phyloP scores from a whole-genome alignment of 1,284 basidiomycete species.

The Clitocybe nebularis region DNA sequence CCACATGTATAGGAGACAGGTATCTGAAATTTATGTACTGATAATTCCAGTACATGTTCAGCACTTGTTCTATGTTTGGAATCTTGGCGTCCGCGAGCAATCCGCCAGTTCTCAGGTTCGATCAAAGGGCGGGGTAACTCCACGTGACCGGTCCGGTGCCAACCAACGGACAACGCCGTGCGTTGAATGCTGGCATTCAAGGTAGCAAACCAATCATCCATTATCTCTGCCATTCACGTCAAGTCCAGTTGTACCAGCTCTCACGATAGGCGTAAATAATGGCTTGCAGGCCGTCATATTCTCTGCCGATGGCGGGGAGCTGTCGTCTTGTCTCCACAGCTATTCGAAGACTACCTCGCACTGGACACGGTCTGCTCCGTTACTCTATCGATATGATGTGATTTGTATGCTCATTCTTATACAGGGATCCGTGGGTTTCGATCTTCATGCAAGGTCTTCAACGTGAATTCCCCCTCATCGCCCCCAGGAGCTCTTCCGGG shows the following conservation, averaged over 20 bases:
- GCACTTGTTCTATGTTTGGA: no score
- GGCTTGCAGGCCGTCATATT: slow-evolving; percentile 28
- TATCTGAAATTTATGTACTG: background rate
- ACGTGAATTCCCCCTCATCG: no score
- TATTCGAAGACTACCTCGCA: slow-evolving; percentile 7
- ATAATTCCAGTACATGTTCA: background rate
- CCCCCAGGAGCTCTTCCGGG: slow-evolving; percentile 39
- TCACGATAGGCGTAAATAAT: slow-evolving; percentile 17
- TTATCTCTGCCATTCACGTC: slow-evolving; percentile 6
- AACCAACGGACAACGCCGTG: slow-evolving; percentile 2
- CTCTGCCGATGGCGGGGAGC: slow-evolving; percentile 22
- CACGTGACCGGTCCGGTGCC: slow-evolving; percentile 13
- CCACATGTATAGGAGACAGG: background rate
- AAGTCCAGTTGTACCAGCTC: slow-evolving; percentile 1
- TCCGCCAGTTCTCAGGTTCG: background rate
- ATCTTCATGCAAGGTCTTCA: slow-evolving; percentile 21
- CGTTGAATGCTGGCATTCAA: slow-evolving; percentile 8
- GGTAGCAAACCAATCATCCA: no score
- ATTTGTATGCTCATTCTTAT: background rate
- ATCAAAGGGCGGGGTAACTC: slow-evolving; percentile 6
- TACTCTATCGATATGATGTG: slow-evolving; percentile 3
- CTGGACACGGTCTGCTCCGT: slow-evolving; percentile 13
- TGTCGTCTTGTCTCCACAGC: slow-evolving; percentile 12
- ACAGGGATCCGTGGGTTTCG: slow-evolving; percentile 32
- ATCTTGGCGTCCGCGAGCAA: background rate